Conservation (phyloP, 106 monocot species). For the Agapanthus africanus region DNA sequence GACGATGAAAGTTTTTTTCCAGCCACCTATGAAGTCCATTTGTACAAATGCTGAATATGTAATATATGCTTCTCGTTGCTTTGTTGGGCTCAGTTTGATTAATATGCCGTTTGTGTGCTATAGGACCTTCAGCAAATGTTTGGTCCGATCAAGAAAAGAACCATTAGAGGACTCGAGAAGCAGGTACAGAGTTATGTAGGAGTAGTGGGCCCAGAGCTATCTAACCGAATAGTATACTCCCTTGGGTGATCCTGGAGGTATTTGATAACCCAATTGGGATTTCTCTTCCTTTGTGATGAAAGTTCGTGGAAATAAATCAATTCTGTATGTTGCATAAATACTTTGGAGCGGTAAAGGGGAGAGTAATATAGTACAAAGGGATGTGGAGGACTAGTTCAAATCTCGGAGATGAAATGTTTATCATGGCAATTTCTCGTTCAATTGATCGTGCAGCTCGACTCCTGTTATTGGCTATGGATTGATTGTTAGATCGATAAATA, state of each 20-base stretch:
- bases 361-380: neutral
- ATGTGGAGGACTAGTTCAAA: neutral
- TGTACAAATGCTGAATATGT: neutral
- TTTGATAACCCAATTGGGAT: too few relatives aligned
- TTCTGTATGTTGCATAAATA: neutral
- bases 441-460: neutral
- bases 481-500: neutral
- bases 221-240: constrained; percentile 37
- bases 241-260: too few relatives aligned
- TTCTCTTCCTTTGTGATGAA: neutral
- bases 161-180: constrained; percentile 24
- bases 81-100: neutral
- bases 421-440: neutral
- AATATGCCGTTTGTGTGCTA: neutral
- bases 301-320: neutral
- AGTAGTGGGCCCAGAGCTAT: constrained; percentile 43
- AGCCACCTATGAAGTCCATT: too few relatives aligned
- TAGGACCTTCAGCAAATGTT: constrained; percentile 43
- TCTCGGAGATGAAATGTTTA: neutral
- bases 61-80: neutral
- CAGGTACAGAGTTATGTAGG: constrained; percentile 36
- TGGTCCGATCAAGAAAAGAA: constrained; percentile 30
- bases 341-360: neutral
- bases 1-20: too few relatives aligned
- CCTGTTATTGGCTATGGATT: neutral